Base-by-base conservation (phyloP, 768 basidiomycete genomes). In the Termitomyces sp. region DNA sequence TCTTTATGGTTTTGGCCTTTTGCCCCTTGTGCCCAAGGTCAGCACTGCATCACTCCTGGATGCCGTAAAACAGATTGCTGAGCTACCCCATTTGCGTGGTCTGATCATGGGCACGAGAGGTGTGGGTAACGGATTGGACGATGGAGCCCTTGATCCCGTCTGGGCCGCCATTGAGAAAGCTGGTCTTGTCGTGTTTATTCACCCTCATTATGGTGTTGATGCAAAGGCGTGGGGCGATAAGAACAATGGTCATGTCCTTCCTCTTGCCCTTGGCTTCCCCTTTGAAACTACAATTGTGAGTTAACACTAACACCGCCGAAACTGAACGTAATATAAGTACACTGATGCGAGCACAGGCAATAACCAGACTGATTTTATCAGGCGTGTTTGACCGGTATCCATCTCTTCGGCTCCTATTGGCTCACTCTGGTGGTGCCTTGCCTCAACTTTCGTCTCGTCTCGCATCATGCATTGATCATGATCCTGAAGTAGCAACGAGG, bases 211-310 rank as follows among this genome's bases (percentile, higher is more conserved):
- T 68, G 90, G 91, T 12, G 82, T 95, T 24, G 87, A 87, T 64
- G 72, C 73, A n/a, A 80, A 80, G 47, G 84, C 82, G 4, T 95
- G 89, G 81, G 92, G 92, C 1, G 80, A 85, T 57, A 83, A 77
- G 60, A 81, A 86, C 44, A 94, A 95, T 63, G 93, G 93, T 0
- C 93, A 95, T 63, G 93, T 93, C 41, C 82, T 95, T 31, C 89
- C 92, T 2, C 81, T 95, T 54, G 90, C 91, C 0, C 78, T 93
- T 16, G 93, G 93, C 1, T 95, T 95, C 72, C 93, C 93, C 3
- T 88, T 95, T 66, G 93, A 95, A 74, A 95, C 93, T 18, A 93
- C 93, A 4, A 86, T 85, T 34, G 91, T 92, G 64, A 69, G 88
- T 76, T 44, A 18, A 22, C 18, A 11, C n/a, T 44, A 16, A 22